Evolutionary conservation across 2,329 filamentous ascomycete genomes (phyloP).

Genomic region (Aureobasidium mangrovei): DNA sequence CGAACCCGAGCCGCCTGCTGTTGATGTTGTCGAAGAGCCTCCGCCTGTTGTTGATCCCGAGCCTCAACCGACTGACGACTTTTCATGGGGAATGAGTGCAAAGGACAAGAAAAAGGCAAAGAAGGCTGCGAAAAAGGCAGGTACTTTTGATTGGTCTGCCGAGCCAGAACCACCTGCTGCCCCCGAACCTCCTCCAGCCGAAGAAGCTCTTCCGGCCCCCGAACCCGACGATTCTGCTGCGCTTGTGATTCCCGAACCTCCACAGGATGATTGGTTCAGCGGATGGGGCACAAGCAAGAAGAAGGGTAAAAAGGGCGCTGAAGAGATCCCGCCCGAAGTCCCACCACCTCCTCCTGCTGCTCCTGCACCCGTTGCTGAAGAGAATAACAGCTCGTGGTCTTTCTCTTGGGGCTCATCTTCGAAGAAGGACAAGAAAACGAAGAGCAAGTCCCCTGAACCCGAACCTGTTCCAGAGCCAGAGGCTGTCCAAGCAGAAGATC

Average conservation of each 20-base stretch:
- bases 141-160: conserved; percentile 18
- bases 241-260: conserved; percentile 17
- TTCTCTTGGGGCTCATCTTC: conserved; percentile 47
- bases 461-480: conserved; percentile 19
- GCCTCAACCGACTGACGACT: conserved; percentile 1
- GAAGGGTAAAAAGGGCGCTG: conserved; percentile 25
- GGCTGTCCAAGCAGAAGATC: conserved; percentile 17
- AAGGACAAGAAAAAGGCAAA: conserved; percentile 30
- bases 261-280: conserved; percentile 21
- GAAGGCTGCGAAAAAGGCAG: conserved; percentile 34
- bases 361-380: conserved; percentile 18
- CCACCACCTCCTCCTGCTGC: conserved; percentile 20
- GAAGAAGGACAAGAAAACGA: conserved; percentile 44
- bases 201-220: conserved; percentile 25
- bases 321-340: conserved; percentile 18
- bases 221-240: conserved; percentile 27
- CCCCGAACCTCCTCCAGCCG: conserved; percentile 18
- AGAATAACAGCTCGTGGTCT: conserved; percentile 44
- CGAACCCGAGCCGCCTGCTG: conserved; percentile 25
- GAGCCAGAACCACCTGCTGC: conserved; percentile 18
- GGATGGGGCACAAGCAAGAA: conserved; percentile 25
- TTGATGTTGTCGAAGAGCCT: background rate
- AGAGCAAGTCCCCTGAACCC: conserved; percentile 22
- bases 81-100: conserved; percentile 19
- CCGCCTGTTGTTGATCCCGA: background rate